Conservation (phyloP, 1,284 basidiomycete species). For the Sporisorium graminicola region DNA sequence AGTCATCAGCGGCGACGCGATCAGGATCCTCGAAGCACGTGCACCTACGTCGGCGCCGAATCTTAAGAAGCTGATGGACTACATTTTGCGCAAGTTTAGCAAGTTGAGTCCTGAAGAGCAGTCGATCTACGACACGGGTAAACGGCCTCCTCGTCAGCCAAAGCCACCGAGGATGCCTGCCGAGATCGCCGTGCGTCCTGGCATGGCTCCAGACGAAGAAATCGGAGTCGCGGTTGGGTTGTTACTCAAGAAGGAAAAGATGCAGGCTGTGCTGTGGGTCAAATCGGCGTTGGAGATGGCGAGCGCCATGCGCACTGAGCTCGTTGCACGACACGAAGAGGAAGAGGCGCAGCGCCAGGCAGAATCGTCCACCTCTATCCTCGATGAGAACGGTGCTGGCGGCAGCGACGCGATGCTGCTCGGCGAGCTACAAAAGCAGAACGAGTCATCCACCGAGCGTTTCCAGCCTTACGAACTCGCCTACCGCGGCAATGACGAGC, state of each 20-base stretch:
- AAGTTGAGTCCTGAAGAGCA: constrained; percentile 61
- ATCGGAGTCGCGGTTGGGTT: constrained; percentile 66
- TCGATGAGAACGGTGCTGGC: constrained; percentile 10
- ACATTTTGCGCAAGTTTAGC: constrained; percentile 59
- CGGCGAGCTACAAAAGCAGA: constrained; percentile 33
- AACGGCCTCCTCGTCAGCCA: constrained; percentile 48
- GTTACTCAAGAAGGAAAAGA: constrained; percentile 62
- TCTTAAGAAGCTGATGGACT: constrained; percentile 60
- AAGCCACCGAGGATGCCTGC: constrained; percentile 52
- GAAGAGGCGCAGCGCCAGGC: constrained; percentile 22
- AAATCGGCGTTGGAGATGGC: constrained; percentile 65
- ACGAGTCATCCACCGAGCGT: constrained; percentile 37
- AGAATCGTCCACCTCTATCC: neutral
- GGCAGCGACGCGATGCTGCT: constrained; percentile 10
- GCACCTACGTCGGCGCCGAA: constrained; percentile 41
- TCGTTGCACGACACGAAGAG: constrained; percentile 43
- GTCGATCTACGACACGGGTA: constrained; percentile 54
- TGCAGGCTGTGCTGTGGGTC: constrained; percentile 64
- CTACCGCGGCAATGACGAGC: constrained; percentile 50
- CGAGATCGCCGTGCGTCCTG: constrained; percentile 61
- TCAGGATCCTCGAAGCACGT: constrained; percentile 40
- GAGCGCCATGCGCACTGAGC: constrained; percentile 52
- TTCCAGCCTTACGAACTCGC: constrained; percentile 44
- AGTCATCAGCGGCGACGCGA: constrained; percentile 45
- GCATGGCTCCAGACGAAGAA: constrained; percentile 51